Evolutionary conservation across 176 grass and related monocot species (phyloP).

Genomic region (Pontederia paniculata): DNA sequence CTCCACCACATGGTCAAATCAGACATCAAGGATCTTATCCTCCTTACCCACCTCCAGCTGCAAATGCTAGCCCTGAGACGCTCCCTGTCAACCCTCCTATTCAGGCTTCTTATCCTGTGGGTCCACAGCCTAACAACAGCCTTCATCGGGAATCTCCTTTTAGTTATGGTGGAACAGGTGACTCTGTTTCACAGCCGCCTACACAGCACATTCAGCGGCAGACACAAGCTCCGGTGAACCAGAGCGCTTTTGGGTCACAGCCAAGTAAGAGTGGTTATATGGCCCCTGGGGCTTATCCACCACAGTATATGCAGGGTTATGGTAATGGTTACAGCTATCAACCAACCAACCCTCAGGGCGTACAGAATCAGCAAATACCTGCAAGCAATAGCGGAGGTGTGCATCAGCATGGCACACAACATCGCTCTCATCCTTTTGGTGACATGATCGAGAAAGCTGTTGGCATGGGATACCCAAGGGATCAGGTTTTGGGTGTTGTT

Average conservation of each 20-base stretch:
- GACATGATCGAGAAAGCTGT: constrained; percentile 64
- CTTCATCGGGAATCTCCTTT: constrained; percentile 15
- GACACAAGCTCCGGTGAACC: constrained; percentile 24
- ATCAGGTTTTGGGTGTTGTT: constrained; percentile 44
- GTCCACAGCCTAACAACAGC: constrained; percentile 12
- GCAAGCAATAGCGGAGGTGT: constrained; percentile 31
- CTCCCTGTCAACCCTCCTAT: constrained; percentile 34
- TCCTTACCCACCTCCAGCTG: constrained; percentile 52
- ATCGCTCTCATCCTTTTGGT: constrained; percentile 34
- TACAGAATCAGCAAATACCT: constrained; percentile 9
- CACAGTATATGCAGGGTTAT: constrained; percentile 37
- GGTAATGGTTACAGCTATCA: constrained; percentile 28
- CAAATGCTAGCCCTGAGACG: constrained; percentile 38
- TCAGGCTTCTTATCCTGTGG: constrained; percentile 37
- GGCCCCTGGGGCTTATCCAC: constrained; percentile 31
- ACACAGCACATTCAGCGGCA: constrained; percentile 34
- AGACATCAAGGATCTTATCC: constrained; percentile 56
- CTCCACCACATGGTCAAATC: constrained; percentile 29
- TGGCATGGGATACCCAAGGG: constrained; percentile 65
- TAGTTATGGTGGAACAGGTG: constrained; percentile 42
- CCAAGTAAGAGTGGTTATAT: constrained; percentile 33
- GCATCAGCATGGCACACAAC: constrained; percentile 9
- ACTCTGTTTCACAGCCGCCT: constrained; percentile 24
- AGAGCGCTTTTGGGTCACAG: constrained; percentile 45
- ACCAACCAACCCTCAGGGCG: constrained; percentile 25